Evolutionary conservation across 2,329 filamentous ascomycete genomes (phyloP).

Genomic region (Graphilbum sp.): DNA sequence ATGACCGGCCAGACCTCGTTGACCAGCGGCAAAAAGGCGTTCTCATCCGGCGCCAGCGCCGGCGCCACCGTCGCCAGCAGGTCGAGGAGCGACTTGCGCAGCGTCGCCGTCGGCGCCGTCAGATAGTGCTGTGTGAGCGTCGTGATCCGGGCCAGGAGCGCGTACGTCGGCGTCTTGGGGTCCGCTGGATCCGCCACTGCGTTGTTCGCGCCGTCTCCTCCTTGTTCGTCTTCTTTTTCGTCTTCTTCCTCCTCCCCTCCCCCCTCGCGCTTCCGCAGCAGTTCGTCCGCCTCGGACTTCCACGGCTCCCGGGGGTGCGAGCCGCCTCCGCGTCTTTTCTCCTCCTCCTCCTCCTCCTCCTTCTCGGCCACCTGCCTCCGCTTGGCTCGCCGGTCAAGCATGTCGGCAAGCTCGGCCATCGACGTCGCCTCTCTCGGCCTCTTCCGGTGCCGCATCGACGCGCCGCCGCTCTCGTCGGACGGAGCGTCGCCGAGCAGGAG

Average conservation of each 20-base stretch:
- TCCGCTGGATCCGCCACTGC: constrained; percentile 16
- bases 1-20: constrained; percentile 85
- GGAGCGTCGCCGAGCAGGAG: constrained; percentile 28
- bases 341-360: constrained; percentile 3
- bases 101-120: constrained; percentile 62
- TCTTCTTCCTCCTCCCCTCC: constrained; percentile 19
- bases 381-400: constrained; percentile 10
- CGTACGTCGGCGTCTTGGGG: constrained; percentile 56
- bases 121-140: constrained; percentile 80
- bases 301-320: constrained; percentile 21
- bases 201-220: constrained; percentile 17
- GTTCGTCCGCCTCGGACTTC: constrained; percentile 16
- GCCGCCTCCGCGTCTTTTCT: constrained; percentile 15
- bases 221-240: constrained; percentile 17
- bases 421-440: not conserved
- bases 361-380: constrained; percentile 8
- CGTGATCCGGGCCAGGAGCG: constrained; percentile 67
- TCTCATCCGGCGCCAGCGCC: constrained; percentile 58
- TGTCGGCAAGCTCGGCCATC: constrained; percentile 3
- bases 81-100: constrained; percentile 63
- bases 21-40: constrained; percentile 73
- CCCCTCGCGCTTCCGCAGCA: constrained; percentile 6
- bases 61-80: constrained; percentile 59
- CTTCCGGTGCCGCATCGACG: constrained; percentile 9
- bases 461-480: no score